Base-by-base conservation (phyloP, 768 basidiomycete genomes). In the Leccinum imitatum region DNA sequence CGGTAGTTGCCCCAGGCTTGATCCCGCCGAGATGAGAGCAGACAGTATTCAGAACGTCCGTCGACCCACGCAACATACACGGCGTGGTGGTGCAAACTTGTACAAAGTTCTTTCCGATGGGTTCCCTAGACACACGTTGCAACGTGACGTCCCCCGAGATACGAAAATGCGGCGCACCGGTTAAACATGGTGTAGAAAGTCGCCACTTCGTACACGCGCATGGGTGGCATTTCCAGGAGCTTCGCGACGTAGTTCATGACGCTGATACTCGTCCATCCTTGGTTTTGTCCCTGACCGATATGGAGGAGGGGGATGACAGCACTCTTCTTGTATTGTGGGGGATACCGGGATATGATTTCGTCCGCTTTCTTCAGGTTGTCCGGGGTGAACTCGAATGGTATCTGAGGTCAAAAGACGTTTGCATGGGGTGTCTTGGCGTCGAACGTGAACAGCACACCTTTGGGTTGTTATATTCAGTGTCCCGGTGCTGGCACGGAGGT, bases 121-220 rank as follows among this genome's bases (percentile, higher is more conserved):
- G 96, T 76, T 97, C 95, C 56, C 94, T 95, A 61, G 53, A 56
- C 14, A 44, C 23, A 47, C 14, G 55, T 13, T 61, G 44, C 46
- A 50, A 48, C 6, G 19, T 30, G 37, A 52, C 21, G 39, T 52
- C 19, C 10, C 48, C 30, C 54, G 23, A 46, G 21, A 46, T 31
- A 27, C 17, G 5, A 14, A 39, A 39, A 59, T 56, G 41, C 25
- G n/a, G 63, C 84, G 68, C 59, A 93, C 93, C 95, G 85, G 80
- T 98, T 99, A 83, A 98, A 98, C 96, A 99, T 98, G 67, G 97
- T 99, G 77, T 99, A 99, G 79, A 99, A 99, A 14, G 94, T 95
- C 17, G 96, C 96, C 54, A 99, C 97, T 76, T 99, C 97, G 73
- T 99, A 99, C 2, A 98, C 97, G 10, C 97, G 90, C 97, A 99